phyloP scores from a whole-genome alignment of 129 eudicot species.

The Solidago caesia region DNA sequence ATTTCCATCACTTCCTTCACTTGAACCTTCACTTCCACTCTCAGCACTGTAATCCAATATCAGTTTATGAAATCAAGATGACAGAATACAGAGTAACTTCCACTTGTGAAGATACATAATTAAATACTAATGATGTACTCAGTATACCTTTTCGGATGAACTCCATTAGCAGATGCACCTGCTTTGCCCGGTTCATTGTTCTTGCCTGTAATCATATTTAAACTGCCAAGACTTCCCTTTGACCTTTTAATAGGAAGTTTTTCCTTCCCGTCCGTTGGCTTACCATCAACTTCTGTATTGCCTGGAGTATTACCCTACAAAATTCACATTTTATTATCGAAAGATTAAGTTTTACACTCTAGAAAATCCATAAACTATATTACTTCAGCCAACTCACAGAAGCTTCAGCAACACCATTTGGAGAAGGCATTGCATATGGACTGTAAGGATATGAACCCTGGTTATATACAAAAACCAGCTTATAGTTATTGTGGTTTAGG shows the following conservation, averaged over 20 bases:
- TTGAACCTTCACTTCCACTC: conserved; percentile 91
- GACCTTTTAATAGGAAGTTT: conserved; percentile 95
- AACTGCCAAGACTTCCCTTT: conserved; percentile 89
- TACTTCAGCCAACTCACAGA: conserved; percentile 58
- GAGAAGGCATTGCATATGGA: conserved; percentile 91
- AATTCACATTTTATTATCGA: conserved; percentile 15
- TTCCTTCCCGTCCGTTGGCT: conserved; percentile 85
- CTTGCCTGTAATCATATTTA: conserved; percentile 93
- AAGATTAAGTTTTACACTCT: background rate
- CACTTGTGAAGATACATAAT: background rate
- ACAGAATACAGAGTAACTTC: background rate
- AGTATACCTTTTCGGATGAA: conserved; percentile 74
- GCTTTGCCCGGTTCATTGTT: conserved; percentile 65
- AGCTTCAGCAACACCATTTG: conserved; percentile 91
- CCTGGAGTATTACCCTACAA: conserved; percentile 70
- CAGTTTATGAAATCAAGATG: background rate
- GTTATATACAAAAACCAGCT: conserved; percentile 2
- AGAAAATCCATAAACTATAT: conserved; percentile 1
- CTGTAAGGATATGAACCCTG: conserved; percentile 96
- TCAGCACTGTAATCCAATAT: conserved; percentile 64
- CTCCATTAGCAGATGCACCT: conserved; percentile 80
- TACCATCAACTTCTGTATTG: conserved; percentile 63
- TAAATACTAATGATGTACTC: background rate
- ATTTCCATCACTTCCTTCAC: conserved; percentile 94
- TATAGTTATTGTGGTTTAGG: conserved; percentile 4